Evolutionary conservation across 2,329 filamentous ascomycete genomes (phyloP), one percentile per base, ranked within the genome.

Genomic region (Hypoxylon sp.): DNA sequence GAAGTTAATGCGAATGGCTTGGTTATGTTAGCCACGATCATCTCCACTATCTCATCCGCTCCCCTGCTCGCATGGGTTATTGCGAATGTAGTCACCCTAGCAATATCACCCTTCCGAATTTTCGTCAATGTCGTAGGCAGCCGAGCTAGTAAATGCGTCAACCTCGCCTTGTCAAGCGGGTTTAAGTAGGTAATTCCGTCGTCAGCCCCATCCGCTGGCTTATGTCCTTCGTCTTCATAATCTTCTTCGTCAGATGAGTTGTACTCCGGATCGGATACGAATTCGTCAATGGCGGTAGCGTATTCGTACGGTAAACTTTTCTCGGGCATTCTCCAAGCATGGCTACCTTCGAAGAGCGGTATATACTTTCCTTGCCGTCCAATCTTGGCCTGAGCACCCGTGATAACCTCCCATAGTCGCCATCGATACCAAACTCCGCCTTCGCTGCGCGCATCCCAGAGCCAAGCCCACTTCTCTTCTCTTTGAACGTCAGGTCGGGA

Each of bases 351-450:
- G 68, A 97, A 97, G 0, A 97, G 82, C 0, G 88, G 86, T 20
- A 91, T 73, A 61, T 88, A 89, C 71, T 85, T 88, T 49, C 82
- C 83, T 72, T 85, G 83, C 2, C 82, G 81, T 13, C 78, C 68
- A 46, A 14, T 78, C 14, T 79, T 81, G 2, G 82, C 77, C 46
- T 85, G 83, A 0, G 85, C 85, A 3, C 90, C 90, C 0, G 92
- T 94, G n/a, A 95, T 84, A 7, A 95, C 86, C 74, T 96, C 90
- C 92, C 95, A 98, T 49, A 98, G 77, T 49, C 93, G 89, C 92
- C 94, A 98, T 48, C 96, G 90, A 79, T 98, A 98, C 87, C 95
- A 99, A 14, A 97, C 88, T 14, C 92, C 95, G 27, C 90, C 94
- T 69, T 86, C 85, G 75, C 90, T 95, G 72, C 90, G 88, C 20